phyloP scores from a whole-genome alignment of 225 moss, liverwort and hornwort species.

The Neckera pumila region DNA sequence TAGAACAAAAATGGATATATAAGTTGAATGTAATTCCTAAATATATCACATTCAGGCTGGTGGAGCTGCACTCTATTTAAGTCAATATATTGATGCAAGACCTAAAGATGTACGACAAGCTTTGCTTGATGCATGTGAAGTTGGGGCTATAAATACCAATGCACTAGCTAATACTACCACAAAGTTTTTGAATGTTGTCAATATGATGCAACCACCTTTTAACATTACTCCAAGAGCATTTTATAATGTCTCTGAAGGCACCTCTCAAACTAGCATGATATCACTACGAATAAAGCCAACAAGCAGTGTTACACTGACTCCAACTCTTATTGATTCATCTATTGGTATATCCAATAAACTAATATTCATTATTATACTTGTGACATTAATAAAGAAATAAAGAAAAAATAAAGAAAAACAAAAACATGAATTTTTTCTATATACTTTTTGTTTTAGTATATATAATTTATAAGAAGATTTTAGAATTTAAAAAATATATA shows the following conservation, averaged over 20 bases:
- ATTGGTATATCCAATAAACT: conserved; percentile 17
- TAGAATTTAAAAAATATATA: neutral
- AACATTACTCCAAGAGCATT: conserved; percentile 52
- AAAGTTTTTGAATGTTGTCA: conserved; percentile 64
- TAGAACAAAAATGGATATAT: neutral
- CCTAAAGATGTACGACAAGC: conserved; percentile 57
- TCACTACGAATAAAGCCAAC: conserved; percentile 37
- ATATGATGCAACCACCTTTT: conserved; percentile 43
- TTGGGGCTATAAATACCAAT: conserved; percentile 25
- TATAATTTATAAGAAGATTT: neutral
- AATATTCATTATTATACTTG: neutral
- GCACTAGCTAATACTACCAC: conserved; percentile 56
- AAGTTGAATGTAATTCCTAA: neutral
- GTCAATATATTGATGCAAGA: conserved; percentile 47
- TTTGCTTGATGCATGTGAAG: conserved; percentile 70
- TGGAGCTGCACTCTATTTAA: conserved; percentile 61
- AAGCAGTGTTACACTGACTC: conserved; percentile 38
- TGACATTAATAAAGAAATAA: neutral
- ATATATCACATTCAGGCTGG: conserved; percentile 30
- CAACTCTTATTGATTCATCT: conserved; percentile 14
- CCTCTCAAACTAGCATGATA: conserved; percentile 21
- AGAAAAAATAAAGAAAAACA: too few relatives aligned
- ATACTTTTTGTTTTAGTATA: neutral
- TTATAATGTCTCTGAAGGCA: conserved; percentile 43
- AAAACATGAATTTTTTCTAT: rapidly evolving